Evolutionary conservation across 441 rosid species (phyloP).

Genomic region (Kokia cookei): DNA sequence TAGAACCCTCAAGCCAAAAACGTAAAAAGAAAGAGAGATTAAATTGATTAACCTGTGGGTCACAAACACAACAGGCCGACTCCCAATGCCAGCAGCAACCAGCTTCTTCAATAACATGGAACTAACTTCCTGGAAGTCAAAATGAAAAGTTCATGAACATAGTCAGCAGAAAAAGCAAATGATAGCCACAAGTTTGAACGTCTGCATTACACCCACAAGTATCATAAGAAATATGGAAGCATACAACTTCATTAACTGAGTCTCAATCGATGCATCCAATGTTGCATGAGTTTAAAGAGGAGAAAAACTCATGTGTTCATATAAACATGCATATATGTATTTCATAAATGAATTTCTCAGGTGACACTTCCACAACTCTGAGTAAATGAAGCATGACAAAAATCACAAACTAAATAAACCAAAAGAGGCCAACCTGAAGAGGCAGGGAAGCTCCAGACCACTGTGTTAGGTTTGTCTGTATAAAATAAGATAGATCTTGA

Average conservation of each 20-base stretch:
- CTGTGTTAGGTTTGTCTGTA: conserved; percentile 90
- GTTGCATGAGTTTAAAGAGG: background rate
- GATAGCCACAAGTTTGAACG: background rate
- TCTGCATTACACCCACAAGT: background rate
- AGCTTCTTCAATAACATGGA: conserved; percentile 73
- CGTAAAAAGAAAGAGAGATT: background rate
- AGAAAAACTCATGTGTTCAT: background rate
- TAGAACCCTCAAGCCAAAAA: background rate
- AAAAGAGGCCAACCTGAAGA: conserved; percentile 64
- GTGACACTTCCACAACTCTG: background rate
- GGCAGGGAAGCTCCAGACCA: conserved; percentile 98
- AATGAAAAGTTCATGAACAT: background rate
- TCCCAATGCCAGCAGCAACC: conserved; percentile 90
- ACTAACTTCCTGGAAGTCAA: conserved; percentile 77
- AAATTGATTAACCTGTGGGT: conserved; percentile 70
- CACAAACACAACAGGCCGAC: conserved; percentile 94
- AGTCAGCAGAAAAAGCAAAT: background rate
- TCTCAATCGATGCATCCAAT: background rate
- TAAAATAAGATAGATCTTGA: conserved; percentile 8
- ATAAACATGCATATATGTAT: background rate
- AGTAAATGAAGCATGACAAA: background rate
- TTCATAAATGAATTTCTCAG: background rate
- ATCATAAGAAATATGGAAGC: background rate
- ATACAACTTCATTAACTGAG: background rate
- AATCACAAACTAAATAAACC: background rate